These are phyloP conservation scores for Gelatoporia subvermispora DNA, from an alignment of 768 basidiomycete species.

Conservation along the genomic window DNA sequence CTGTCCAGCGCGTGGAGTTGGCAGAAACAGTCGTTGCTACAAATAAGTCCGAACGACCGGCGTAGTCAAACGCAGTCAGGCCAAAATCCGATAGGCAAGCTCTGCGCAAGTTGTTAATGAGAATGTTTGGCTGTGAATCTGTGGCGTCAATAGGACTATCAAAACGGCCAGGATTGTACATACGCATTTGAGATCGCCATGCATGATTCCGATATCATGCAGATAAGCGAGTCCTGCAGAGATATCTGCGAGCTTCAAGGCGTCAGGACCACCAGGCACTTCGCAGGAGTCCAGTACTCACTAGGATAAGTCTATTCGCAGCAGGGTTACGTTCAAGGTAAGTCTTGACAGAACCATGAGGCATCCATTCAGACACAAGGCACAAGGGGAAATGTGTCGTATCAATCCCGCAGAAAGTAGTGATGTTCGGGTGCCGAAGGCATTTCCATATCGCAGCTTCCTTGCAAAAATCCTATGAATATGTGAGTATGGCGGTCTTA, in stretches of 20 bases:
- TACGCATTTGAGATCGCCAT: conserved; percentile 6
- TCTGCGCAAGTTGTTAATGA: not conserved
- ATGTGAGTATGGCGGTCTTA: not conserved
- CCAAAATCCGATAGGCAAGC: conserved; percentile 8
- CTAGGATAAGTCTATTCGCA: conserved; percentile 2
- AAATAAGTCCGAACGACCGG: not conserved
- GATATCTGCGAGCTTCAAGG: not conserved
- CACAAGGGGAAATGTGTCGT: conserved; percentile 1
- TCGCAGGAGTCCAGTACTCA: not conserved
- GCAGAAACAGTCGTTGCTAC: not conserved
- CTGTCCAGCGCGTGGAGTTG: not conserved
- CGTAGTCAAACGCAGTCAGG: not conserved
- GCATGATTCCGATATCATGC: conserved; percentile 1
- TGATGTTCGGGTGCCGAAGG: conserved; percentile 2
- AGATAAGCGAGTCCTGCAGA: not conserved
- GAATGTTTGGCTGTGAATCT: conserved; percentile 2
- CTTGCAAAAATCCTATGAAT: conserved; percentile 1
- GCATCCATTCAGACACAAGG: conserved; percentile 10
- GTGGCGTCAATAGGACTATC: no score
- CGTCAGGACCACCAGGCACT: no score
- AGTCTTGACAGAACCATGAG: conserved; percentile 1
- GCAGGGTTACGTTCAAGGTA: conserved; percentile 1
- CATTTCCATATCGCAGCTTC: conserved; percentile 5
- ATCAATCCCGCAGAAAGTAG: conserved; percentile 1
- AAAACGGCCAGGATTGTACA: not conserved